Conservation (phyloP, 441 rosid species). For the Macaranga tanarius region DNA sequence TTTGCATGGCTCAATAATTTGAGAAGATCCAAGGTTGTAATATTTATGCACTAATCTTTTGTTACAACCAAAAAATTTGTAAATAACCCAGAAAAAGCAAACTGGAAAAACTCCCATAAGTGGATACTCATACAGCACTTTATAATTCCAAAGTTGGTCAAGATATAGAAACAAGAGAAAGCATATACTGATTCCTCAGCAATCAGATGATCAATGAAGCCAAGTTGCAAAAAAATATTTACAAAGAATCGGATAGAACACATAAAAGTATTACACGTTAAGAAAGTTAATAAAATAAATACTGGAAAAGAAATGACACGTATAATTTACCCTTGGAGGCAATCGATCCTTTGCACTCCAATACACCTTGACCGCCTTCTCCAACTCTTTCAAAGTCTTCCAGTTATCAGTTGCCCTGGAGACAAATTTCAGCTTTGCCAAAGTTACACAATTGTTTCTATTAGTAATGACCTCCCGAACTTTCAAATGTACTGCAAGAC, state of each 20-base stretch:
- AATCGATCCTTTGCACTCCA: constrained; percentile 77
- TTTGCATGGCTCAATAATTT: constrained; percentile 7
- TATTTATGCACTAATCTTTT: neutral
- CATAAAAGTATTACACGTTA: neutral
- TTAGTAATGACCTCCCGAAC: neutral
- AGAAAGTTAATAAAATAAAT: neutral
- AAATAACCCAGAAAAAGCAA: neutral
- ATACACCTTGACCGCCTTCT: constrained; percentile 72
- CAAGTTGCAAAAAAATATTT: neutral
- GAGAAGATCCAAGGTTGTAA: constrained; percentile 13
- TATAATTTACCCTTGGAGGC: constrained; percentile 72
- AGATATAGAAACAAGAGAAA: constrained; percentile 4
- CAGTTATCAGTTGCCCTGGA: constrained; percentile 78
- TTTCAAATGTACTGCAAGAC: neutral
- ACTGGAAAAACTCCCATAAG: neutral
- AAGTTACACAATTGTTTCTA: constrained; percentile 3
- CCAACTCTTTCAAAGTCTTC: constrained; percentile 82
- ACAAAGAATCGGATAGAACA: constrained; percentile 1
- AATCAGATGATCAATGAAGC: constrained; percentile 11
- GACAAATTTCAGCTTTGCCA: constrained; percentile 9
- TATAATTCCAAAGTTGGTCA: constrained; percentile 1
- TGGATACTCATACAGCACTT: neutral
- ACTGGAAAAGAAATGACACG: neutral
- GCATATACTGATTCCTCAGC: constrained; percentile 3
- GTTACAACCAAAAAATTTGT: neutral